Evolutionary conservation across 164 flowering plant genomes (phyloP), one percentile per base, ranked within the genome.

Genomic region (Echeveria elegans): DNA sequence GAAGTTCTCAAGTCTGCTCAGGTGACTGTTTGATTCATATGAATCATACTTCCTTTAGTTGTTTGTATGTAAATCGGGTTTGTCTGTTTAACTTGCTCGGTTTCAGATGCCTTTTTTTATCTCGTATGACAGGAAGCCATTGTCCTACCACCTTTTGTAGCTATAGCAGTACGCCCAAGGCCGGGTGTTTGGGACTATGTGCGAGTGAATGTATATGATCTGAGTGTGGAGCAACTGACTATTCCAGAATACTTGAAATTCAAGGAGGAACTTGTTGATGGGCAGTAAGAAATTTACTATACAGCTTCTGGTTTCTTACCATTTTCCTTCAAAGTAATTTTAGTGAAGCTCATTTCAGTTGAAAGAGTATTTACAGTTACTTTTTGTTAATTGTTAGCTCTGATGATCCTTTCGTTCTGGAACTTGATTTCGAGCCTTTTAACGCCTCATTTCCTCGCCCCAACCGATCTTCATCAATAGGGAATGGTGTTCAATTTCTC

Each of bases 111-210:
- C n/a, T n/a, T n/a, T n/a, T n/a, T n/a, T n/a, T n/a, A n/a, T n/a
- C n/a, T n/a, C n/a, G n/a, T n/a, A n/a, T 78, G 63, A 40, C 67
- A 94, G 98, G 97, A 94, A 86, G 98, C 95, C 32, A 88, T 94
- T 32, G 75, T 94, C 53, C 70, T 89, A 69, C 98, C 97, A 53
- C 98, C 98, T 0, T 94, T 84, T 77, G 98, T 94, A 37, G 97
- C 93, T 28, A 77, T 94, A 31, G 97, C 99, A 0, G 72, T 94
- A 62, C 89, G 99, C 26, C 99, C 99, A 1, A 85, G 97, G 66
- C 99, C 97, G 7, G 99, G 99, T 53, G 95, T 94, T 70, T 94
- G 99, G 99, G 99, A 91, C 72, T 89, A 77, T 67, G 95, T 94
- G 7, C 91, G 97, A 15, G 93, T 94, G n/a, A 86, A 94, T 76